Percentiles rank a stretch among this genome's conserved stretches.
Evolutionary conservation across 1,284 basidiomycete species (phyloP).

Genomic region (Sanghuangporus baumii): DNA sequence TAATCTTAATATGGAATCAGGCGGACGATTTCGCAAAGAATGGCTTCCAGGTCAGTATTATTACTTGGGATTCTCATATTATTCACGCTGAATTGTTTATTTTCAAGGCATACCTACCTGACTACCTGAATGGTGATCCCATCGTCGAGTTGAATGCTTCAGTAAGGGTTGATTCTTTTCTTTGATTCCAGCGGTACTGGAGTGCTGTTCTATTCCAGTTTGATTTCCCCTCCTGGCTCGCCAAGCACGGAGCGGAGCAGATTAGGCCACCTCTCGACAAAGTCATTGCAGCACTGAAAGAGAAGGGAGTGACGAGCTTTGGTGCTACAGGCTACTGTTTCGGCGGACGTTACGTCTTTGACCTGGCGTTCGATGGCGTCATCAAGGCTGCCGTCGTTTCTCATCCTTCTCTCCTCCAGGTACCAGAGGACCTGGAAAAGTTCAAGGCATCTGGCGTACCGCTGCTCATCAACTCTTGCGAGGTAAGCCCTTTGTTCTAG

Average conservation of each 20-base stretch:
- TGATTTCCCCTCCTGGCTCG: conserved; percentile 45
- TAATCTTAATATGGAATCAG: background rate
- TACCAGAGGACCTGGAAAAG: conserved; percentile 60
- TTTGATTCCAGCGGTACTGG: background rate
- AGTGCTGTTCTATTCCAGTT: conserved; percentile 24
- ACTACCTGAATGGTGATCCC: conserved; percentile 58
- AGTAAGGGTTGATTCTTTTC: conserved; percentile 25
- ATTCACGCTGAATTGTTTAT: background rate
- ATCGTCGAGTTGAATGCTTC: conserved; percentile 34
- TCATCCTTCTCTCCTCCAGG: conserved; percentile 66
- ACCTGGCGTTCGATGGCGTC: conserved; percentile 58
- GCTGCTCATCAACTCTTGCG: conserved; percentile 60
- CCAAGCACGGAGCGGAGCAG: conserved; percentile 37
- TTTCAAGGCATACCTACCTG: conserved; percentile 43
- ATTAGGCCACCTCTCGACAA: conserved; percentile 53
- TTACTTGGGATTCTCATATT: background rate
- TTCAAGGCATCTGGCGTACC: conserved; percentile 46
- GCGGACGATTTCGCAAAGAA: conserved; percentile 71
- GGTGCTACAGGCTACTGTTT: conserved; percentile 68
- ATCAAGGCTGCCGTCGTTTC: conserved; percentile 49
- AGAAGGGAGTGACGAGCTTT: conserved; percentile 49
- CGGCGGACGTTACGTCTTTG: conserved; percentile 61
- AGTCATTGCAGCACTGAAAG: conserved; percentile 52
- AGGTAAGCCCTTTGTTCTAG: conserved; percentile 17
- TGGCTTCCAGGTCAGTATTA: conserved; percentile 52